Evolutionary conservation across 2,329 filamentous ascomycete genomes (phyloP).

Genomic region (Onygenales sp.): DNA sequence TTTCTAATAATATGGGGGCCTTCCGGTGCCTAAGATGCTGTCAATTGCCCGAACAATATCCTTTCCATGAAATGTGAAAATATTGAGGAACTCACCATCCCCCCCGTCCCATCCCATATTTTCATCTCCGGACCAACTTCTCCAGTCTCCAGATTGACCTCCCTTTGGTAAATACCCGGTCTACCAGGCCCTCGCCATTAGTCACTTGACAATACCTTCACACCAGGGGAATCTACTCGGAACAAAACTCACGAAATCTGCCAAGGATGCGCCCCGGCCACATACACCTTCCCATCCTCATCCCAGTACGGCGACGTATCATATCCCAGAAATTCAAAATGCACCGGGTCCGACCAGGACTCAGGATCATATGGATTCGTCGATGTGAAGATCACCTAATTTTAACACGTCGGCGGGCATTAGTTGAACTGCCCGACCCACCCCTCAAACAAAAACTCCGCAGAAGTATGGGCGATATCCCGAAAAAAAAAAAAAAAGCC

Average conservation of each 20-base stretch:
- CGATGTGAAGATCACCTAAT: constrained; percentile 34
- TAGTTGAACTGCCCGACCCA: too few species aligned
- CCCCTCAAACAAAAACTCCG: too few species aligned
- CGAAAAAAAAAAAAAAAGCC: not conserved
- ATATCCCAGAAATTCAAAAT: constrained; percentile 41
- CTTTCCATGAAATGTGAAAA: too few species aligned
- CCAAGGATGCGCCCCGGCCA: constrained; percentile 25
- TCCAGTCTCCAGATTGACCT: constrained; percentile 21
- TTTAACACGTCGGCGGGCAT: not conserved
- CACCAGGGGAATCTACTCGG: not conserved
- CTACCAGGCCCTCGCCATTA: constrained; percentile 3
- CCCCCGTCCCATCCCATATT: constrained; percentile 42
- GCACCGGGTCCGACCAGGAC: constrained; percentile 38
- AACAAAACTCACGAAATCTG: constrained; percentile 3
- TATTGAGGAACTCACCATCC: constrained; percentile 10
- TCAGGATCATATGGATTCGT: constrained; percentile 31
- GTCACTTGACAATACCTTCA: not conserved
- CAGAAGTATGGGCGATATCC: not conserved
- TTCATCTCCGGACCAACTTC: constrained; percentile 6
- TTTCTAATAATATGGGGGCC: constrained; percentile 23
- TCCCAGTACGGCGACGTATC: constrained; percentile 50
- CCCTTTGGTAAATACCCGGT: constrained; percentile 7
- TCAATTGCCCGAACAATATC: not conserved
- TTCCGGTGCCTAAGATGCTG: constrained; percentile 13
- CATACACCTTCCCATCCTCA: constrained; percentile 45